phyloP scores from a whole-genome alignment of 495 filamentous ascomycete species.

The Bacidia gigantensis region DNA sequence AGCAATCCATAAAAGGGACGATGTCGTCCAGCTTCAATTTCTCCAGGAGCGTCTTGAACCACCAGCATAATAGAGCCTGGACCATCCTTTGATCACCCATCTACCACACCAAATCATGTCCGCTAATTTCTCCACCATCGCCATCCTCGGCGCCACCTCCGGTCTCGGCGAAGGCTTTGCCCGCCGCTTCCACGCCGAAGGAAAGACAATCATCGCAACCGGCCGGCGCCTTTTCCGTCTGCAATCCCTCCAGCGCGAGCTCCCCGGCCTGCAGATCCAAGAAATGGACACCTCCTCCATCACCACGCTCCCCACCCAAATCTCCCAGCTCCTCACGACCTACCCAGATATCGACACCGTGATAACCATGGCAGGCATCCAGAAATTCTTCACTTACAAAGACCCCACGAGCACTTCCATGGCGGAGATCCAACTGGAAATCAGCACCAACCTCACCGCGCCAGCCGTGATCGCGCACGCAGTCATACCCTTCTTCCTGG shows the following conservation, averaged over 20 bases:
- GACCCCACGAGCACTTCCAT: slow-evolving; percentile 16
- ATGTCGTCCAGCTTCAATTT: no score
- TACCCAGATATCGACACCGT: slow-evolving; percentile 27
- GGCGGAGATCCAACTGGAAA: slow-evolving; percentile 16
- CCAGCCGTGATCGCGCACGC: slow-evolving; percentile 22
- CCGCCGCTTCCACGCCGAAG: slow-evolving; percentile 13
- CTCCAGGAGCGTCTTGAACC: no score
- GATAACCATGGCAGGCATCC: slow-evolving; percentile 24
- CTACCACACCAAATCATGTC: no score
- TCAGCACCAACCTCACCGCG: slow-evolving; percentile 23
- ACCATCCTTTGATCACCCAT: background rate
- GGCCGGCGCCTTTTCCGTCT: slow-evolving; percentile 17
- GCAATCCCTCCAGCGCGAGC: slow-evolving; percentile 16
- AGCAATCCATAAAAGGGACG: no score
- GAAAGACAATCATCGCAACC: slow-evolving; percentile 8
- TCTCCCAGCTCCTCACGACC: slow-evolving; percentile 16
- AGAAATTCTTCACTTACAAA: slow-evolving; percentile 16
- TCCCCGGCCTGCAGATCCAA: slow-evolving; percentile 22
- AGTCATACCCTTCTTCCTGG: slow-evolving; percentile 24
- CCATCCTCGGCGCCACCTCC: slow-evolving; percentile 6
- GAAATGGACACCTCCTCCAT: slow-evolving; percentile 22
- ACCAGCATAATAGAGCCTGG: no score
- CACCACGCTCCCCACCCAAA: slow-evolving; percentile 14
- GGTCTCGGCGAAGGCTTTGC: slow-evolving; percentile 15
- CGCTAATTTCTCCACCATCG: slow-evolving; percentile 1